Evolutionary conservation across 805 yeast species (phyloP).

Genomic region (Candida nitratophila): DNA sequence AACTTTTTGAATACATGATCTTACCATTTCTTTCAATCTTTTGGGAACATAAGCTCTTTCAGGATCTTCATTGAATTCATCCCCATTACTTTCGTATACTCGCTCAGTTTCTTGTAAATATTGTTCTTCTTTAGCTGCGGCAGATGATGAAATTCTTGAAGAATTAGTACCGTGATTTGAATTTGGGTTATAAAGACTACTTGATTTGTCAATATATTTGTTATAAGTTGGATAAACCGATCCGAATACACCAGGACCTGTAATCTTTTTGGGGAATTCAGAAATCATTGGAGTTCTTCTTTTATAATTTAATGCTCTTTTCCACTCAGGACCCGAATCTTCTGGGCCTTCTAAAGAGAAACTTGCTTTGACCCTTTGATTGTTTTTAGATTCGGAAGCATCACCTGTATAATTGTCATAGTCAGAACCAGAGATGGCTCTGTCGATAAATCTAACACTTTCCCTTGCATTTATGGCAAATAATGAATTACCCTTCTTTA

Average conservation of each 20-base stretch:
- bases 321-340: conserved; percentile 46
- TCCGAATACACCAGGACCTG: conserved; percentile 10
- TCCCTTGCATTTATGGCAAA: conserved; percentile 61
- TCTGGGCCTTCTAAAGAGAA: conserved; percentile 33
- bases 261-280: conserved; percentile 17
- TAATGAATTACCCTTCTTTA: conserved; percentile 46
- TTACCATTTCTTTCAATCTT: conserved; percentile 45
- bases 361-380: conserved; percentile 8
- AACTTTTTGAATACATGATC: conserved; percentile 52
- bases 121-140: conserved; percentile 6
- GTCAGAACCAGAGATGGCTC: conserved; percentile 12
- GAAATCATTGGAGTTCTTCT: conserved; percentile 36
- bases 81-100: conserved; percentile 3
- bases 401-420: neutral
- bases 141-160: neutral
- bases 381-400: neutral
- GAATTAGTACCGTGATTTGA: neutral
- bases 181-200: neutral
- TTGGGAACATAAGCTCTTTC: conserved; percentile 41
- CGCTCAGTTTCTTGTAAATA: neutral
- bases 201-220: neutral
- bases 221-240: neutral
- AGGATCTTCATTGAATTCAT: neutral
- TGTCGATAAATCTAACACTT: conserved; percentile 55
- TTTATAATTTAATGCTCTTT: conserved; percentile 37